A percentile compares a stretch with the other conserved stretches of the same genome.
Conservation (phyloP, 2,329 filamentous ascomycete species). For the Aspergillus ruber region DNA sequence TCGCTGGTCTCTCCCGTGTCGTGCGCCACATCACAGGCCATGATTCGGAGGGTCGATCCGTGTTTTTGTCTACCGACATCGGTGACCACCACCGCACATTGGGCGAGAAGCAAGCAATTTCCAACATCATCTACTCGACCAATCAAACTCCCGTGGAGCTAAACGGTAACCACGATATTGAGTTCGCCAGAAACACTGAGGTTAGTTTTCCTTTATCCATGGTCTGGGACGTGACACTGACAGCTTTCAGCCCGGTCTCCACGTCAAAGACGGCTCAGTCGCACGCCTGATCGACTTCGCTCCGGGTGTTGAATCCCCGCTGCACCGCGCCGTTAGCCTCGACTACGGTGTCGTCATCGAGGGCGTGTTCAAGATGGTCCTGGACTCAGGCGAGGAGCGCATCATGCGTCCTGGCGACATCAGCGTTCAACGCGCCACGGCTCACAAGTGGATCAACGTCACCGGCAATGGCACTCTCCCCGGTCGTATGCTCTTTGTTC, state of each 20-base stretch:
- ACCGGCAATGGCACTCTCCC: neutral
- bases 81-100: constrained; percentile 1
- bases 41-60: neutral
- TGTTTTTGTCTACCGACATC: neutral
- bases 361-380: constrained; percentile 6
- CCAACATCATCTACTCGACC: constrained; percentile 1
- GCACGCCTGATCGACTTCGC: constrained; percentile 1
- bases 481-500: neutral
- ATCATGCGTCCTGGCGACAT: constrained; percentile 4
- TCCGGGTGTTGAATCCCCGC: constrained; percentile 2
- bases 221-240: neutral
- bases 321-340: constrained; percentile 4
- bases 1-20: neutral
- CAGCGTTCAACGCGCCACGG: constrained; percentile 2
- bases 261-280: neutral
- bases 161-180: constrained; percentile 1
- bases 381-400: constrained; percentile 5
- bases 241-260: neutral
- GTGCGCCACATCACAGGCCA: constrained; percentile 2
- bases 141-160: neutral
- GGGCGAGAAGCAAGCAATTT: neutral
- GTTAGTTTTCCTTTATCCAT: neutral
- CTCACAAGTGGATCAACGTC: constrained; percentile 4
- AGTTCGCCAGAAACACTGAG: neutral
- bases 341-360: constrained; percentile 3